A percentile compares a stretch with the other conserved stretches of the same genome.
These are phyloP conservation scores for Vaccinium vitisidaea DNA, from an alignment of 148 eudicot species.

Conservation along the genomic window DNA sequence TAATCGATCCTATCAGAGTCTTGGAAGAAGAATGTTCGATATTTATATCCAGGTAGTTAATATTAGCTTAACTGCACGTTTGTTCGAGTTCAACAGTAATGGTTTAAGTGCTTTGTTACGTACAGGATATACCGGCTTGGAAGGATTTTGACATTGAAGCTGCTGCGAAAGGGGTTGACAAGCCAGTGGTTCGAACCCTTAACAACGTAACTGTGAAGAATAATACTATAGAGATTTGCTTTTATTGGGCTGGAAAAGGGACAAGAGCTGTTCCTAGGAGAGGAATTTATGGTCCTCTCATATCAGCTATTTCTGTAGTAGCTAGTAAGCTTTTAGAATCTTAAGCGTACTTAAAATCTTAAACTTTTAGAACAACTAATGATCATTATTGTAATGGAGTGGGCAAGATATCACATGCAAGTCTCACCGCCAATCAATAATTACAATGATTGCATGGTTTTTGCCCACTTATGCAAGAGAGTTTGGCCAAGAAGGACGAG, in stretches of 20 bases:
- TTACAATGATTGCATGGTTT: too few relatives aligned
- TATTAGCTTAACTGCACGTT: neutral
- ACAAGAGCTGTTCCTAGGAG: constrained; percentile 49
- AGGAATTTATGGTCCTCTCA: constrained; percentile 64
- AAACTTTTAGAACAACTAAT: neutral
- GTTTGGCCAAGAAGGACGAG: too few relatives aligned
- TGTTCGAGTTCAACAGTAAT: neutral
- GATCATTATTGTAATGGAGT: neutral
- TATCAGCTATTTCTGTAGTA: constrained; percentile 64
- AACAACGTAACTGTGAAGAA: constrained; percentile 32
- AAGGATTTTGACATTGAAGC: constrained; percentile 53
- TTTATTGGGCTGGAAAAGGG: constrained; percentile 62
- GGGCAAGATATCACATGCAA: too few relatives aligned
- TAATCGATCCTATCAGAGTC: constrained; percentile 41
- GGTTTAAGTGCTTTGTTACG: constrained; percentile 11
- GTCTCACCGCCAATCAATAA: too few relatives aligned
- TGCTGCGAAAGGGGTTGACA: constrained; percentile 44
- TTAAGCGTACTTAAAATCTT: neutral
- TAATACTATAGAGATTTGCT: constrained; percentile 46
- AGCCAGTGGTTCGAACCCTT: constrained; percentile 16
- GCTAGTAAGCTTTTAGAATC: constrained; percentile 37
- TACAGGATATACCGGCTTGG: constrained; percentile 42
- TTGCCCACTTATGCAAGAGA: too few relatives aligned
- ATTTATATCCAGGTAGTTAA: constrained; percentile 62
- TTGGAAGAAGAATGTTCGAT: constrained; percentile 71